phyloP scores from a whole-genome alignment of 768 basidiomycete genomes.

The Pleurotus ostreatus region DNA sequence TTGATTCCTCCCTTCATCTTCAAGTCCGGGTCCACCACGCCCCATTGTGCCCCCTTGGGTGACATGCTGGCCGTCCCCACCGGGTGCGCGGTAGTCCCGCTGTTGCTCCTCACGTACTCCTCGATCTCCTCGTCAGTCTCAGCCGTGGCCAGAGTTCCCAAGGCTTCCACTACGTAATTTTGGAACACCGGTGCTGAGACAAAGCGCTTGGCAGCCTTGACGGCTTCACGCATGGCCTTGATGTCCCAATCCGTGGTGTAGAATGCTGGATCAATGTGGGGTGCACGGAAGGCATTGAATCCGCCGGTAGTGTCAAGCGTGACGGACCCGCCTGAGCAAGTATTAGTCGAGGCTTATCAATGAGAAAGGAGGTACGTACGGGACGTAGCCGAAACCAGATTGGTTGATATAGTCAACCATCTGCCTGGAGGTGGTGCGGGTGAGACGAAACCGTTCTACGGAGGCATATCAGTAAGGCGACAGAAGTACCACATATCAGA shows the following conservation, averaged over 20 bases:
- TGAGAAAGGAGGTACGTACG: conserved; percentile 9
- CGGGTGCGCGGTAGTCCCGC: conserved; percentile 20
- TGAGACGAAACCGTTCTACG: conserved; percentile 9
- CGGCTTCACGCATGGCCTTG: conserved; percentile 21
- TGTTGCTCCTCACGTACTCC: conserved; percentile 16
- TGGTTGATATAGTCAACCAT: conserved; percentile 11
- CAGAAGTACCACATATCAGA: background rate
- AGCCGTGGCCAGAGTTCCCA: conserved; percentile 16
- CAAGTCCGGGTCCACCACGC: conserved; percentile 32
- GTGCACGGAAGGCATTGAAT: conserved; percentile 20
- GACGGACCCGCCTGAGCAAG: conserved; percentile 19
- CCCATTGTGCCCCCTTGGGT: conserved; percentile 18
- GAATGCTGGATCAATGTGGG: conserved; percentile 22
- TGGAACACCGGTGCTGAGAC: conserved; percentile 22
- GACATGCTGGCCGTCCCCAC: conserved; percentile 28
- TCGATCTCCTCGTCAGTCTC: conserved; percentile 22
- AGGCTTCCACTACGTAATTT: conserved; percentile 19
- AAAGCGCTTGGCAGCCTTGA: conserved; percentile 21
- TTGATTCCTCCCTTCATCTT: conserved; percentile 22
- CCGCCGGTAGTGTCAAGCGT: conserved; percentile 22
- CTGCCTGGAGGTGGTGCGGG: conserved; percentile 13
- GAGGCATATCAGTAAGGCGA: background rate
- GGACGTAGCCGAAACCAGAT: conserved; percentile 21
- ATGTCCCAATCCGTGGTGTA: conserved; percentile 18
- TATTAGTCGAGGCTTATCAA: too few species aligned